phyloP scores from a whole-genome alignment of 441 rosid species.

The Aquilaria agallochum region DNA sequence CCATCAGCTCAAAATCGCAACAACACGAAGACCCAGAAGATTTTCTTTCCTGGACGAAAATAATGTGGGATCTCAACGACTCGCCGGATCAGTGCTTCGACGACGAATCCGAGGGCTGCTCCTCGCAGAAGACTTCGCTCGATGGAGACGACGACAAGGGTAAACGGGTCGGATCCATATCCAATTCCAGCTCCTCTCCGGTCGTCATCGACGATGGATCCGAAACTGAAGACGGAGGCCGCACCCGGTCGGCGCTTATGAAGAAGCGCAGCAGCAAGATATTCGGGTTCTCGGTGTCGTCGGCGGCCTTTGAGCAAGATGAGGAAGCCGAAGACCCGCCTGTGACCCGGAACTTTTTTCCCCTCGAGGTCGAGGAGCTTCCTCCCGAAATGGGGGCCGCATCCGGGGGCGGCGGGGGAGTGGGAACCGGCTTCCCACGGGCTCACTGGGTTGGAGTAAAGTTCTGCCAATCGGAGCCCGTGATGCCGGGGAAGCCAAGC shows the following conservation, averaged over 20 bases:
- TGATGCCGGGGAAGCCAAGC: conserved; percentile 27
- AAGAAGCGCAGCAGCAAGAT: conserved; percentile 41
- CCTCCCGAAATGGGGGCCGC: conserved; percentile 20
- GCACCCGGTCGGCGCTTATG: conserved; percentile 6
- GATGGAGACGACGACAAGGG: conserved; percentile 55
- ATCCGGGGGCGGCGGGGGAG: conserved; percentile 13
- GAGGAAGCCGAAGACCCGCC: conserved; percentile 35
- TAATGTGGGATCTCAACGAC: conserved; percentile 97
- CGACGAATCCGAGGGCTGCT: conserved; percentile 70
- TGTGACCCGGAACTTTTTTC: conserved; percentile 70
- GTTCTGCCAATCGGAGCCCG: conserved; percentile 77
- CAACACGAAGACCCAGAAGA: background rate
- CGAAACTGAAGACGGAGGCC: conserved; percentile 55
- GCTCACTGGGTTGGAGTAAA: conserved; percentile 79
- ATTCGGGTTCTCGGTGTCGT: conserved; percentile 44
- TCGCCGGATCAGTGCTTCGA: conserved; percentile 52
- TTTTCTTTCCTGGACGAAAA: background rate
- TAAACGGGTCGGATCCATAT: conserved; percentile 81
- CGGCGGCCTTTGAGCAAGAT: conserved; percentile 1
- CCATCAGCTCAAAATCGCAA: conserved; percentile 2
- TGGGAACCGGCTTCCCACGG: conserved; percentile 39
- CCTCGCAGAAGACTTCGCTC: conserved; percentile 42
- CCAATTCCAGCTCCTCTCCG: conserved; percentile 91
- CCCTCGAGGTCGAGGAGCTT: conserved; percentile 26
- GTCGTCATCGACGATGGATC: conserved; percentile 76